Percentiles rank a stretch among this genome's conserved stretches.
Conservation (phyloP, 2,329 filamentous ascomycete species). For the Penicillium concentricum region DNA sequence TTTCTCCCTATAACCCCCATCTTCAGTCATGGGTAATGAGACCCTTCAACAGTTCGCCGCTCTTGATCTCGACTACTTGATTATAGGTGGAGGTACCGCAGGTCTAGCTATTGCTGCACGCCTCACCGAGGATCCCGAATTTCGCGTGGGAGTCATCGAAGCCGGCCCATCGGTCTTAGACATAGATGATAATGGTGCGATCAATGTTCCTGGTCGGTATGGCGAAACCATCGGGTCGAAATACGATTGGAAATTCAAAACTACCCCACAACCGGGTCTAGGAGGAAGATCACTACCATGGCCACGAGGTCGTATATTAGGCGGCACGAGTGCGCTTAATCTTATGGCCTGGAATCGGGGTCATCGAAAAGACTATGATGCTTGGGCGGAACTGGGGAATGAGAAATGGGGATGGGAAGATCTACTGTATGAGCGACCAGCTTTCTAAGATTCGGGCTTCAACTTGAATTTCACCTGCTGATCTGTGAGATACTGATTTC, state of each 20-base stretch:
- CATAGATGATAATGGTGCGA: slow-evolving; percentile 23
- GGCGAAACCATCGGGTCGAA: slow-evolving; percentile 15
- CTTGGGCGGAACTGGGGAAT: slow-evolving; percentile 34
- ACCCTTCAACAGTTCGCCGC: not conserved
- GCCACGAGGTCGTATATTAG: slow-evolving; percentile 31
- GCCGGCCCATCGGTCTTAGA: slow-evolving; percentile 37
- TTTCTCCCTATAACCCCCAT: not conserved
- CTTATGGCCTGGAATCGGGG: slow-evolving; percentile 30
- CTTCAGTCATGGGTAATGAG: not conserved
- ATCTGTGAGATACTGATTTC: slow-evolving; percentile 6
- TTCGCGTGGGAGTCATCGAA: slow-evolving; percentile 49
- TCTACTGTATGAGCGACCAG: slow-evolving; percentile 15
- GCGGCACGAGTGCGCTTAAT: slow-evolving; percentile 35
- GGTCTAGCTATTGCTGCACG: slow-evolving; percentile 46
- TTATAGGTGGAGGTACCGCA: slow-evolving; percentile 55
- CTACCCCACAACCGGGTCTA: slow-evolving; percentile 26
- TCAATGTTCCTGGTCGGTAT: slow-evolving; percentile 25
- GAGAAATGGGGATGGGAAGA: slow-evolving; percentile 29
- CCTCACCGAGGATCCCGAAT: slow-evolving; percentile 40
- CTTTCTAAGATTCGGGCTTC: not conserved
- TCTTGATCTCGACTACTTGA: slow-evolving; percentile 26
- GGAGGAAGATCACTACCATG: slow-evolving; percentile 11
- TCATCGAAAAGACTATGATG: slow-evolving; percentile 30
- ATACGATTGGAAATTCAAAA: slow-evolving; percentile 37
- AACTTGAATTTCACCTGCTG: slow-evolving; percentile 5